Evolutionary conservation across 208 protist species (phyloP), one percentile per base, ranked within the genome.

Genomic region (Phytomonas sp.): DNA sequence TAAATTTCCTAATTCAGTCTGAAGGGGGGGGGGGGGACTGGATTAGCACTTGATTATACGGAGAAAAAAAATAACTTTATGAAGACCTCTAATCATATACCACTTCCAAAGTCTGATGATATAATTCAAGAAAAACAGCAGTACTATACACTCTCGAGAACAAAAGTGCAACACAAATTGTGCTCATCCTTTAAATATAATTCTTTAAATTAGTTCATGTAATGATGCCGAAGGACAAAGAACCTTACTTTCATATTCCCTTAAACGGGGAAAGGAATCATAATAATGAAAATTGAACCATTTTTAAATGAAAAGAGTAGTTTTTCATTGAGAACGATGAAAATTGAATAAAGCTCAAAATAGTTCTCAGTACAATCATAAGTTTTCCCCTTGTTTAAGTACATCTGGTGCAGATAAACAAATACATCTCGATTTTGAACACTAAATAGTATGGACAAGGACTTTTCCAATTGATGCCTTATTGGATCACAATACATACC

Each of bases 181-280:
- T 26, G 46, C 20, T 26, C 26, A 26, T 56, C 20, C 46, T 56
- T 23, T 56, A 56, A 65, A 65, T n/a, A 65, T 23, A 59, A 59
- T n/a, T 65, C 36, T 65, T 23, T 65, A 64, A 64, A 34, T 65
- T 65, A 7, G 15, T 65, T 65, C 36, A 51, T 65, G 33, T 37
- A 65, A 65, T 56, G 6, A 23, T 65, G 23, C 33, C 61, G 20
- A 65, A 65, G 23, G 13, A 65, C n/a, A 65, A 37, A 65, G 33
- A 37, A 40, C 61, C 36, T 7, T 65, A 11, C 6, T 65, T 65
- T 60, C 20, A 46, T 65, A 20, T 53, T 40, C 20, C 0, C 1
- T 65, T 60, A 23, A 65, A 65, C 6, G 11, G 17, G 32, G 17
- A 46, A 60, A 26, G n/a, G 37, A 65, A 46, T 37, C 4, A 46